Conservation (phyloP, 192 early-diverging fungal species). For the Paraglomus brasilianum region DNA sequence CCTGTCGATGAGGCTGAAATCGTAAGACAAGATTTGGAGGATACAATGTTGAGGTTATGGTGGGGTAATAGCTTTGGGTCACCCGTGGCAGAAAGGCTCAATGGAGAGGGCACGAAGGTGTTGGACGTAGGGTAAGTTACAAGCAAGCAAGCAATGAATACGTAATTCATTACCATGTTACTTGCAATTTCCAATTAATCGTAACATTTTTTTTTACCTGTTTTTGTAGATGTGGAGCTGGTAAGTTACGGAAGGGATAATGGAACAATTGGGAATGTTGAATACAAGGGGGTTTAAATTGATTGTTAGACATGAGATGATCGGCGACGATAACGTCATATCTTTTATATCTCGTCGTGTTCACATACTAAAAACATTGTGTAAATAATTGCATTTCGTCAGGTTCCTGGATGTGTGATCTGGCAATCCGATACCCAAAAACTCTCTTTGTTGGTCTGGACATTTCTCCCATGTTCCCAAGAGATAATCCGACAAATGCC, state of each 20-base stretch:
- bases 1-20: not conserved
- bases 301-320: too few species aligned
- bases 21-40: not conserved
- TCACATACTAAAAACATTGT: too few species aligned
- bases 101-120: not conserved
- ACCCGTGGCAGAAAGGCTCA: not conserved
- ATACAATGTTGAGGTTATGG: not conserved
- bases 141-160: too few species aligned
- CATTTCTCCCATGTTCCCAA: not conserved
- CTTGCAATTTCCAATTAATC: too few species aligned
- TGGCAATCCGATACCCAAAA: not conserved
- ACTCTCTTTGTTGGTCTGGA: conserved; percentile 9
- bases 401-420: not conserved
- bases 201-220: too few species aligned
- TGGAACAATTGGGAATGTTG: too few species aligned
- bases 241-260: too few species aligned
- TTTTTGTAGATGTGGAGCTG: too few species aligned
- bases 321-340: too few species aligned
- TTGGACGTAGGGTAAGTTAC: not conserved
- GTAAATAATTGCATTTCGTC: not conserved
- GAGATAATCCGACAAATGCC: not conserved
- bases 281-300: too few species aligned
- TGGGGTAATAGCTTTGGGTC: conserved; percentile 2
- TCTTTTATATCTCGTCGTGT: too few species aligned
- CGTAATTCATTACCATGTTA: too few species aligned